These are phyloP conservation scores for Pilasporangium apinafurcum DNA, from an alignment of 352 stramenopile species.

Conservation along the genomic window DNA sequence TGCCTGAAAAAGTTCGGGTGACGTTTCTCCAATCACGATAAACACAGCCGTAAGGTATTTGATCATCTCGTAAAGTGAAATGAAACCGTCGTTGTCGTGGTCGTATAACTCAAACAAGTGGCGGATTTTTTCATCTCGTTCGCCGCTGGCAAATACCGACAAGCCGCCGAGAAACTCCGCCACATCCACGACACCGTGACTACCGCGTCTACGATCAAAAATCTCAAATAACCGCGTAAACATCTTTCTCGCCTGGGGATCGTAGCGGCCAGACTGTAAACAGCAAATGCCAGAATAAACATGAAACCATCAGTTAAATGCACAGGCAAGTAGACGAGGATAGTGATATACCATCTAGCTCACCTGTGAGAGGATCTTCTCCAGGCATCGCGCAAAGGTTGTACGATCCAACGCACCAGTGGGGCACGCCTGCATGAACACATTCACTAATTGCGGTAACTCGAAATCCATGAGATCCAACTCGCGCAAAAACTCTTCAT, in stretches of 20 bases:
- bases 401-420: slow-evolving; percentile 59
- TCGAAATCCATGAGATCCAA: slow-evolving; percentile 82
- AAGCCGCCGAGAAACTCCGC: slow-evolving; percentile 76
- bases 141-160: slow-evolving; percentile 74
- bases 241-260: slow-evolving; percentile 60
- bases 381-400: slow-evolving; percentile 62
- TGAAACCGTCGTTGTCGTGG: slow-evolving; percentile 74
- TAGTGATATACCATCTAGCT: background rate
- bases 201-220: slow-evolving; percentile 48
- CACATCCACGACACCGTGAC: slow-evolving; percentile 64
- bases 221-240: slow-evolving; percentile 76
- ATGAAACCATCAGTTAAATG: background rate
- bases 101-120: slow-evolving; percentile 87
- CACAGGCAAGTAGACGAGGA: background rate
- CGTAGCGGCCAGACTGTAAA: slow-evolving; percentile 51
- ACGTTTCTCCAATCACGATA: slow-evolving; percentile 63
- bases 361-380: slow-evolving; percentile 78
- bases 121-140: slow-evolving; percentile 80
- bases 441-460: slow-evolving; percentile 73
- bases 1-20: slow-evolving; percentile 62
- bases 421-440: slow-evolving; percentile 75
- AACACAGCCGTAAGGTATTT: slow-evolving; percentile 85
- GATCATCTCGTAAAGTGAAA: slow-evolving; percentile 80
- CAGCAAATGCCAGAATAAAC: too few relatives aligned
- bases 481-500: slow-evolving; percentile 37